Conservation (phyloP, 75 land plant species). For the Picea sitchensis region DNA sequence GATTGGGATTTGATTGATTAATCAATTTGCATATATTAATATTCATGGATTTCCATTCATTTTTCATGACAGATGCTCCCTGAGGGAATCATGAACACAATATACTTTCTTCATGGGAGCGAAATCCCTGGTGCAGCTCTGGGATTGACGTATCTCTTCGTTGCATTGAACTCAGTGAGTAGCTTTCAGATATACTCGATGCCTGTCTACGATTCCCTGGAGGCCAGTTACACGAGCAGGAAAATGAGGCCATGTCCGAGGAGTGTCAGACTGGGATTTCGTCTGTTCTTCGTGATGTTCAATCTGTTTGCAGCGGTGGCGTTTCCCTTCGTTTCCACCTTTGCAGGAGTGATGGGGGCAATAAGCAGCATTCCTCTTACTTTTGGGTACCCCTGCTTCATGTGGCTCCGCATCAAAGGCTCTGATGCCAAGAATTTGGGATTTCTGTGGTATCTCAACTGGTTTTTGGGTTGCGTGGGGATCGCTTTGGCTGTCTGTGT, state of each 20-base stretch:
- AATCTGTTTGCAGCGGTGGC: conserved; percentile 28
- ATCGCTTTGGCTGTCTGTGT: conserved; percentile 6
- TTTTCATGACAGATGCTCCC: conserved; percentile 30
- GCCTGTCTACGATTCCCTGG: conserved; percentile 35
- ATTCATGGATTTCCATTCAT: too few species aligned
- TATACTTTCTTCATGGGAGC: conserved; percentile 17
- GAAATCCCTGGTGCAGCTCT: conserved; percentile 15
- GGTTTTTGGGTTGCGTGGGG: conserved; percentile 29
- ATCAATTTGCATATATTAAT: neutral
- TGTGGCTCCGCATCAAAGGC: conserved; percentile 34
- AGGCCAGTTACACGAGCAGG: conserved; percentile 24
- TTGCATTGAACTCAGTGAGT: conserved; percentile 32
- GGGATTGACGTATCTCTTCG: conserved; percentile 18
- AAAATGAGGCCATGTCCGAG: conserved; percentile 14
- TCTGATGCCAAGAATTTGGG: conserved; percentile 20
- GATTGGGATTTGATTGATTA: neutral
- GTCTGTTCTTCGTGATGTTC: conserved; percentile 23
- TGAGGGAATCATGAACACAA: conserved; percentile 20
- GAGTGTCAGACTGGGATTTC: conserved; percentile 12
- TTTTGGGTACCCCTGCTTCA: conserved; percentile 34
- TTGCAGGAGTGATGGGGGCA: conserved; percentile 33
- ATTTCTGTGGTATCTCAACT: conserved; percentile 36
- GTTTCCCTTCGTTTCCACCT: conserved; percentile 27
- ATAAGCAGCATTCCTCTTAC: conserved; percentile 29
- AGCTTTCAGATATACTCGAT: conserved; percentile 41